Evolutionary conservation across 2,329 filamentous ascomycete species (phyloP).

Genomic region (Zopfia rhizophila): DNA sequence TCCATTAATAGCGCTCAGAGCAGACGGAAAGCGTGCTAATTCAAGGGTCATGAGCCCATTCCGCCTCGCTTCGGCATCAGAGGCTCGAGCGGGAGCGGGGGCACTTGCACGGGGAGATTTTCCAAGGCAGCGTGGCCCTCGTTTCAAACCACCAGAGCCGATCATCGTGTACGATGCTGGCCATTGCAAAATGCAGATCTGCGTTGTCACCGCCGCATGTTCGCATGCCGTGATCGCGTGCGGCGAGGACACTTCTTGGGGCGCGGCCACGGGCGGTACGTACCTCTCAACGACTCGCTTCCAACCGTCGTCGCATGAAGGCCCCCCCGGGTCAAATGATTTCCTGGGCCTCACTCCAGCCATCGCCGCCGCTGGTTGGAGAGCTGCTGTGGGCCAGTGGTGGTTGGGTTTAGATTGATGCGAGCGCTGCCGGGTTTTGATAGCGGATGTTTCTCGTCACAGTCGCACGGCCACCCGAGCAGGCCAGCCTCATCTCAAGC

Average conservation of each 20-base stretch:
- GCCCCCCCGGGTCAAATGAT: slow-evolving; percentile 26
- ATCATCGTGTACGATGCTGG: slow-evolving; percentile 36
- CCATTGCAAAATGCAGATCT: slow-evolving; percentile 36
- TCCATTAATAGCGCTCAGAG: slow-evolving; percentile 45
- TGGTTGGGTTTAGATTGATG: slow-evolving; percentile 17
- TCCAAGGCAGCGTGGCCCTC: slow-evolving; percentile 19
- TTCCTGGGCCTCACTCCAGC: slow-evolving; percentile 26
- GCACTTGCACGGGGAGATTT: slow-evolving; percentile 21
- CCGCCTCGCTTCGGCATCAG: slow-evolving; percentile 38
- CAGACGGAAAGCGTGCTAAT: slow-evolving; percentile 15
- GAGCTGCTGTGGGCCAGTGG: too few relatives aligned
- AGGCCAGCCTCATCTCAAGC: slow-evolving; percentile 34
- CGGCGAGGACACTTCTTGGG: slow-evolving; percentile 20
- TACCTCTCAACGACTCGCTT: slow-evolving; percentile 14
- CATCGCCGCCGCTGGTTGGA: not conserved
- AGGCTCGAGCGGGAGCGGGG: slow-evolving; percentile 34
- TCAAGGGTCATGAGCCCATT: slow-evolving; percentile 23
- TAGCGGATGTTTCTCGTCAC: not conserved
- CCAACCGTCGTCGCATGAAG: slow-evolving; percentile 16
- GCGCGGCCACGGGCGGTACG: slow-evolving; percentile 28
- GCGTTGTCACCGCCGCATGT: slow-evolving; percentile 32
- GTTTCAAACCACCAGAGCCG: slow-evolving; percentile 31
- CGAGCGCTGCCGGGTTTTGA: not conserved
- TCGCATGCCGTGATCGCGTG: slow-evolving; percentile 23
- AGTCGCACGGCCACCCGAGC: slow-evolving; percentile 3